A percentile compares a stretch with the other conserved stretches of the same genome.
Conservation (phyloP, 2,329 filamentous ascomycete genomes). For the Penicillium concentricum region DNA sequence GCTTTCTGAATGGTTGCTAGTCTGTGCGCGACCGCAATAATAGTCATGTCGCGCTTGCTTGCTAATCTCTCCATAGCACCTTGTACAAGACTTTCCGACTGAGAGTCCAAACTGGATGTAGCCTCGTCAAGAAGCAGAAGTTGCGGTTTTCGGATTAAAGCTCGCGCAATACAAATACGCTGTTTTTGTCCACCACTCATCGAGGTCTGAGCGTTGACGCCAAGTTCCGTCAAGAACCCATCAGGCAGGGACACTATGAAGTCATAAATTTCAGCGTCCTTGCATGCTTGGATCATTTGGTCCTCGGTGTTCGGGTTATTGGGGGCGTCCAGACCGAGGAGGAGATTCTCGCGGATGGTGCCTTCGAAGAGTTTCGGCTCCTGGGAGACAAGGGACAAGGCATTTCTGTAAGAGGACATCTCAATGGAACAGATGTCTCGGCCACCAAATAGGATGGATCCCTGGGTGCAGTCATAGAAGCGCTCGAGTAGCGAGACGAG, state of each 20-base stretch:
- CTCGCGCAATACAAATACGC: slow-evolving; percentile 56
- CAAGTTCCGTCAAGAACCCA: slow-evolving; percentile 51
- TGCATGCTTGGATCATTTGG: slow-evolving; percentile 48
- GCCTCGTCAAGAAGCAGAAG: slow-evolving; percentile 61
- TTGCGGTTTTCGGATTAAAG: slow-evolving; percentile 52
- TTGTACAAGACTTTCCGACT: slow-evolving; percentile 67
- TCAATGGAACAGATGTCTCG: slow-evolving; percentile 31
- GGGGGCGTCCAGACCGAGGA: slow-evolving; percentile 43
- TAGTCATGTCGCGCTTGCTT: slow-evolving; percentile 58
- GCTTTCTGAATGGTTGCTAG: slow-evolving; percentile 6
- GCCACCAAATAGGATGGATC: slow-evolving; percentile 38
- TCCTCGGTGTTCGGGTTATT: slow-evolving; percentile 34
- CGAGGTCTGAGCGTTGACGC: slow-evolving; percentile 48
- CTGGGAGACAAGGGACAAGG: slow-evolving; percentile 41
- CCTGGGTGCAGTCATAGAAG: slow-evolving; percentile 46
- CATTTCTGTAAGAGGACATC: slow-evolving; percentile 29
- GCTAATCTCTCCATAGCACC: slow-evolving; percentile 63
- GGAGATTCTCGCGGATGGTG: slow-evolving; percentile 49
- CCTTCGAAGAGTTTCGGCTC: slow-evolving; percentile 49
- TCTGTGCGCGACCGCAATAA: slow-evolving; percentile 56
- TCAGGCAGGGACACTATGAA: slow-evolving; percentile 55
- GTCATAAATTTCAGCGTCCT: slow-evolving; percentile 53
- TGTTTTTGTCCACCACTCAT: slow-evolving; percentile 58
- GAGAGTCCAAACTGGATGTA: slow-evolving; percentile 61
- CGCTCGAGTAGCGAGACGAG: slow-evolving; percentile 36